Conservation (phyloP, 1,284 basidiomycete species). For the Ceratobasidium sp. region DNA sequence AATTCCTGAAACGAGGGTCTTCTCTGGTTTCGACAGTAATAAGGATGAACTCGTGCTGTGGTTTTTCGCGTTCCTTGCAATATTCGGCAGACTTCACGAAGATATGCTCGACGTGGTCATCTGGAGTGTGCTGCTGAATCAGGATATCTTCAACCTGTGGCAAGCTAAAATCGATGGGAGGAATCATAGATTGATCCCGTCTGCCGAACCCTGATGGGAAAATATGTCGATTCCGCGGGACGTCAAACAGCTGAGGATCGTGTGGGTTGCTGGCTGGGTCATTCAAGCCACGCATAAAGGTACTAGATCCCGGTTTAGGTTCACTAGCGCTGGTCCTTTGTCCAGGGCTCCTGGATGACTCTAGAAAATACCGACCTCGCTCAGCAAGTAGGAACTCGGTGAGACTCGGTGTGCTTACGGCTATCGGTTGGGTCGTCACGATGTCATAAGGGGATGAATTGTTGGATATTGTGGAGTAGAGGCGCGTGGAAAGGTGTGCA, state of each 20-base stretch:
- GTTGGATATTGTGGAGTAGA: too few relatives aligned
- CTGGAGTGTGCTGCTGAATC: not conserved
- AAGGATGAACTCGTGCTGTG: slow-evolving; percentile 30
- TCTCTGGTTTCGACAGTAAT: slow-evolving; percentile 3
- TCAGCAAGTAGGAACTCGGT: too few relatives aligned
- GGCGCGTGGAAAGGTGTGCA: too few relatives aligned
- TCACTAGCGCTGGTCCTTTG: too few relatives aligned
- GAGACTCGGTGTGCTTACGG: too few relatives aligned
- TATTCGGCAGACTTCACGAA: slow-evolving; percentile 16
- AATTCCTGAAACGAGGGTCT: not conserved
- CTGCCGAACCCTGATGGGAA: not conserved
- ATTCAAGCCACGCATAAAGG: too few relatives aligned
- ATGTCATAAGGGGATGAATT: too few relatives aligned
- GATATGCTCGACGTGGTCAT: slow-evolving; percentile 14
- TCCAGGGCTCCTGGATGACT: too few relatives aligned
- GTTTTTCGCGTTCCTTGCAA: not conserved
- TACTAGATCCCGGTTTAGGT: too few relatives aligned
- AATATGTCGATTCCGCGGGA: not conserved
- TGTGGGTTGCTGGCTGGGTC: not conserved
- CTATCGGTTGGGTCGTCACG: too few relatives aligned
- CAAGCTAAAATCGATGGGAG: not conserved
- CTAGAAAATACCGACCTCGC: too few relatives aligned
- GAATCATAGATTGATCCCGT: not conserved
- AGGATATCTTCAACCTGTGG: not conserved
- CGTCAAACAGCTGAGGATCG: not conserved